A percentile compares a stretch with the other conserved stretches of the same genome.
phyloP scores from a whole-genome alignment of 2,329 filamentous ascomycete species.

The Juglanconis sp. region DNA sequence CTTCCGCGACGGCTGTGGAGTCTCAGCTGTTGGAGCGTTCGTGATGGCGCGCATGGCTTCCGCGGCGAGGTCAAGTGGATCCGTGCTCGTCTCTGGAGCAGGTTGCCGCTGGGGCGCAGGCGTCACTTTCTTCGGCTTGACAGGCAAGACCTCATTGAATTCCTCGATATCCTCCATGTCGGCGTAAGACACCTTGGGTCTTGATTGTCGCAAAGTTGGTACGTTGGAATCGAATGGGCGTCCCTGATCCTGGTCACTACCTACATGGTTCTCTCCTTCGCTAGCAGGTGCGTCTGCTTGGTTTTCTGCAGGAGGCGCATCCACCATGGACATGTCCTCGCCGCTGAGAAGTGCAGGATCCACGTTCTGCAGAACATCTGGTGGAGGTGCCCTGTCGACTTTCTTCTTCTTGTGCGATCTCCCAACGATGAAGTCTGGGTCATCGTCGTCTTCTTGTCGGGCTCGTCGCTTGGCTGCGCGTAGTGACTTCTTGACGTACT shows the following conservation, averaged over 20 bases:
- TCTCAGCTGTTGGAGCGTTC: not conserved
- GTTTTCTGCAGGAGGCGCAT: slow-evolving; percentile 16
- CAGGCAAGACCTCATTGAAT: slow-evolving; percentile 35
- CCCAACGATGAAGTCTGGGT: slow-evolving; percentile 50
- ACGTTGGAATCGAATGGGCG: slow-evolving; percentile 41
- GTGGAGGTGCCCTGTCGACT: slow-evolving; percentile 32
- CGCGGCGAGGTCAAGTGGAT: slow-evolving; percentile 30
- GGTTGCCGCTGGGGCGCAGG: not conserved
- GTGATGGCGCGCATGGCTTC: slow-evolving; percentile 31
- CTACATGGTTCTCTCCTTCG: not conserved
- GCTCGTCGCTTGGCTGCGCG: slow-evolving; percentile 52
- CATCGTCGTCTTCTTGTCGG: slow-evolving; percentile 49
- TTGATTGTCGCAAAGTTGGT: slow-evolving; percentile 50
- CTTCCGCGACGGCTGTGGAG: not conserved
- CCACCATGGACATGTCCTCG: slow-evolving; percentile 20
- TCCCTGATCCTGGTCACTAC: slow-evolving; percentile 9
- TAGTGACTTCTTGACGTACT: slow-evolving; percentile 53
- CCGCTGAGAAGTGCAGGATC: slow-evolving; percentile 48
- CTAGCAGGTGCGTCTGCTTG: slow-evolving; percentile 6
- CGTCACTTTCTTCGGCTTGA: slow-evolving; percentile 16
- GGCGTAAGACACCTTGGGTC: slow-evolving; percentile 48
- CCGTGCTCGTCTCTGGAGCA: slow-evolving; percentile 15
- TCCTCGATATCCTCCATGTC: slow-evolving; percentile 46
- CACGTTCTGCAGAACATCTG: slow-evolving; percentile 40
- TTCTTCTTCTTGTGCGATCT: slow-evolving; percentile 40